Percentiles rank a stretch among this genome's conserved stretches.
Evolutionary conservation across 805 yeast species (phyloP).

Genomic region (Millerozyma miso): DNA sequence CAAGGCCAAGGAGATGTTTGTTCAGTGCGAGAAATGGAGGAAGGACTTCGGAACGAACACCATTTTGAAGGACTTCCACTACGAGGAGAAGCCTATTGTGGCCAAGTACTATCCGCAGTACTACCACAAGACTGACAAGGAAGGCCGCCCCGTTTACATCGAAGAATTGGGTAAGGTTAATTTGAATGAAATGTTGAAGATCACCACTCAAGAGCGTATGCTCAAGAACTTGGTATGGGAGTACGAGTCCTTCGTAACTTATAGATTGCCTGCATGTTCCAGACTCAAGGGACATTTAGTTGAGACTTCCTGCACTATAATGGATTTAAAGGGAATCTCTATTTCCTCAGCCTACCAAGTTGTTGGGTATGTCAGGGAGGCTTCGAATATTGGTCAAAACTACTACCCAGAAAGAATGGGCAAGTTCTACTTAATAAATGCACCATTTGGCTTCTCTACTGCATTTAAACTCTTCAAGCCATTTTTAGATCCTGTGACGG

Average conservation of each 20-base stretch:
- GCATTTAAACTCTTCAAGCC: constrained; percentile 90
- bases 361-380: constrained; percentile 83
- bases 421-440: constrained; percentile 89
- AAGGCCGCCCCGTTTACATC: constrained; percentile 92
- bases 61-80: constrained; percentile 80
- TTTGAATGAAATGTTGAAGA: constrained; percentile 83
- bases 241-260: constrained; percentile 82
- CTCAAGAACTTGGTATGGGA: constrained; percentile 95
- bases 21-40: constrained; percentile 90
- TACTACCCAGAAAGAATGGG: constrained; percentile 99
- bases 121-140: constrained; percentile 94
- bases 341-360: constrained; percentile 81
- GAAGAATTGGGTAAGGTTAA: constrained; percentile 93
- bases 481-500: constrained; percentile 96
- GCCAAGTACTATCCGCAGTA: constrained; percentile 93
- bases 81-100: constrained; percentile 87
- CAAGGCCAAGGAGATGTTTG: constrained; percentile 78
- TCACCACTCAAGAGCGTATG: constrained; percentile 95
- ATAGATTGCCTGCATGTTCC: constrained; percentile 91
- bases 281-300: constrained; percentile 72
- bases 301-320: constrained; percentile 94
- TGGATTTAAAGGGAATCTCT: constrained; percentile 93
- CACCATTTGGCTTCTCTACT: constrained; percentile 95
- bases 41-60: constrained; percentile 81
- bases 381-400: constrained; percentile 91